phyloP scores from a whole-genome alignment of 1,284 basidiomycete species.

The Cystobasidium slooffiae region DNA sequence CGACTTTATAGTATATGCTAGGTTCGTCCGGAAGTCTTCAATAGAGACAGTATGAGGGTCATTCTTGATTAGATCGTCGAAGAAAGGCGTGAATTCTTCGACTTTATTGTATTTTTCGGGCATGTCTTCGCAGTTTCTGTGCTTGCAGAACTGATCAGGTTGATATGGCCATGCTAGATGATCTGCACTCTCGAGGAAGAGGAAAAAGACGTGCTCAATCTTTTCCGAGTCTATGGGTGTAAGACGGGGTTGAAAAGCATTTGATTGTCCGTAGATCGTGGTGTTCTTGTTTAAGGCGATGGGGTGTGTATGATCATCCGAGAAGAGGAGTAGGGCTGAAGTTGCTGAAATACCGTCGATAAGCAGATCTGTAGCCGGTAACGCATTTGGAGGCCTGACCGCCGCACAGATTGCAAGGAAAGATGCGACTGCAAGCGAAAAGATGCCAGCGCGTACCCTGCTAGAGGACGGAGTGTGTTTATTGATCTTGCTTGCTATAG shows the following conservation, averaged over 20 bases:
- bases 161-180: conserved; percentile 40
- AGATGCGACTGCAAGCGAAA: conserved; percentile 5
- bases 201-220: conserved; percentile 30
- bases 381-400: conserved; percentile 16
- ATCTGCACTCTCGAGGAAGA: conserved; percentile 40
- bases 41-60: conserved; percentile 33
- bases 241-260: conserved; percentile 27
- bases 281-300: conserved; percentile 2
- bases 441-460: conserved; percentile 1
- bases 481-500: neutral
- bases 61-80: conserved; percentile 23
- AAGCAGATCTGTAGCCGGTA: conserved; percentile 36
- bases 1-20: conserved; percentile 36
- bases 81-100: conserved; percentile 42
- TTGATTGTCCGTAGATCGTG: conserved; percentile 30
- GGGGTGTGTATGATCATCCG: neutral
- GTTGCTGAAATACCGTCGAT: conserved; percentile 27
- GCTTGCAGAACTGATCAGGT: conserved; percentile 40
- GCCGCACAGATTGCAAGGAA: conserved; percentile 11
- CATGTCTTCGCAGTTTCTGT: conserved; percentile 38
- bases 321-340: conserved; percentile 19
- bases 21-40: conserved; percentile 16
- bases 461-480: neutral
- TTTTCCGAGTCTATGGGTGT: conserved; percentile 18
- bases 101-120: conserved; percentile 34